These are phyloP conservation scores for Elongisporangium anandrum DNA, from an alignment of 352 stramenopile species.

Conservation along the genomic window DNA sequence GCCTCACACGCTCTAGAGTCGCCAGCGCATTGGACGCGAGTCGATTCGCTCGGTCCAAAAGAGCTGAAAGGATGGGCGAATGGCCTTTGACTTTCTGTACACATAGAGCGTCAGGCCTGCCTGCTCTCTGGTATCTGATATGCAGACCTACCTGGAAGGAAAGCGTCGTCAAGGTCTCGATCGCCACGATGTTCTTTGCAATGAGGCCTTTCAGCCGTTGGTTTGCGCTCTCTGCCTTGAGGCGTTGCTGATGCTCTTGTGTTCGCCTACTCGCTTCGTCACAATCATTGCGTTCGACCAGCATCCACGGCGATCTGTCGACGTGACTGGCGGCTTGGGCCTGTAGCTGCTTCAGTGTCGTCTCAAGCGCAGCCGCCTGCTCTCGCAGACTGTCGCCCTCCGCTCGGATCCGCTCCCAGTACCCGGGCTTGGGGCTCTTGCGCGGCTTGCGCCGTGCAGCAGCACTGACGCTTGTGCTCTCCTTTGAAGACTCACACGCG, in stretches of 20 bases:
- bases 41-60: background rate
- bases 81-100: background rate
- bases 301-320: background rate
- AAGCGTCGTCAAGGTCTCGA: background rate
- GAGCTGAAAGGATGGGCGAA: background rate
- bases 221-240: background rate
- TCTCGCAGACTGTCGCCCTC: background rate
- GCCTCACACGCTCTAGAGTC: background rate
- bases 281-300: background rate
- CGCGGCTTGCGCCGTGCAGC: background rate
- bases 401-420: background rate
- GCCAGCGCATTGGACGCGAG: background rate
- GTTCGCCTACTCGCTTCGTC: fast-evolving
- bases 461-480: background rate
- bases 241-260: background rate
- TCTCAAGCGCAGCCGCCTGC: background rate
- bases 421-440: background rate
- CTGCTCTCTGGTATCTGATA: background rate
- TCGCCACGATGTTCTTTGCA: background rate
- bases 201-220: background rate
- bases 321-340: background rate
- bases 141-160: background rate
- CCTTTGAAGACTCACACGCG: background rate
- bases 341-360: background rate
- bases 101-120: background rate